These are phyloP conservation scores for Prunus dulcis DNA, from an alignment of 306 rosid genomes.

Conservation along the genomic window DNA sequence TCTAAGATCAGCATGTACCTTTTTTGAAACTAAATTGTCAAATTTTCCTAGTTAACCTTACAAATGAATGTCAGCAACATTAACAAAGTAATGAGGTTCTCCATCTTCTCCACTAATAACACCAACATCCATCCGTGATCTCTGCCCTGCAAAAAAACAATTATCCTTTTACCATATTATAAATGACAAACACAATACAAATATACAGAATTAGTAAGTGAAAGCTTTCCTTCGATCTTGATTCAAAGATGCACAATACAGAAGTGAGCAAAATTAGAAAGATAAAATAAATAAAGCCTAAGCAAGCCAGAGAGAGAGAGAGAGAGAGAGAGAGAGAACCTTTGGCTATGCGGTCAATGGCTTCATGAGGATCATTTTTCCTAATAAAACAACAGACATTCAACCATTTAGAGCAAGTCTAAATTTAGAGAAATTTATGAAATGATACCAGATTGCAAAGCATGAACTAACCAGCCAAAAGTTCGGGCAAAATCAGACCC, in stretches of 20 bases:
- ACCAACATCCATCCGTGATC: constrained; percentile 75
- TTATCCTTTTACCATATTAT: constrained; percentile 17
- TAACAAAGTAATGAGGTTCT: constrained; percentile 71
- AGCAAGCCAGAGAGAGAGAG: background rate
- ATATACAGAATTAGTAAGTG: background rate
- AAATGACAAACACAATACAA: constrained; percentile 23
- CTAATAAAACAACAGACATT: constrained; percentile 39
- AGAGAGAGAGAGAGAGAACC: constrained; percentile 32
- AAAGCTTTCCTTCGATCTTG: constrained; percentile 13
- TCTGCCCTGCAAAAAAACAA: constrained; percentile 54
- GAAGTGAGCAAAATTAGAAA: background rate
- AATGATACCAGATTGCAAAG: constrained; percentile 10
- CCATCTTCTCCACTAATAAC: constrained; percentile 54
- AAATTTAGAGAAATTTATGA: background rate
- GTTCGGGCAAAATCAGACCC: constrained; percentile 94
- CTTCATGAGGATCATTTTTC: constrained; percentile 83
- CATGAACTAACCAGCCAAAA: constrained; percentile 71
- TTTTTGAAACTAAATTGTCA: constrained; percentile 13
- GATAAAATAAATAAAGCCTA: constrained; percentile 8
- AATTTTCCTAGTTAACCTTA: constrained; percentile 51
- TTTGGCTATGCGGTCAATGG: constrained; percentile 74
- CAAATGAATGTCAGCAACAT: constrained; percentile 95
- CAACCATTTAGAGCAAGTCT: constrained; percentile 17
- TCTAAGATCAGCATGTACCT: constrained; percentile 7
- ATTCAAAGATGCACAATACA: background rate